These are phyloP conservation scores for Chaetoceros tenuissimus DNA, from an alignment of 108 stramenopile species.

Conservation along the genomic window DNA sequence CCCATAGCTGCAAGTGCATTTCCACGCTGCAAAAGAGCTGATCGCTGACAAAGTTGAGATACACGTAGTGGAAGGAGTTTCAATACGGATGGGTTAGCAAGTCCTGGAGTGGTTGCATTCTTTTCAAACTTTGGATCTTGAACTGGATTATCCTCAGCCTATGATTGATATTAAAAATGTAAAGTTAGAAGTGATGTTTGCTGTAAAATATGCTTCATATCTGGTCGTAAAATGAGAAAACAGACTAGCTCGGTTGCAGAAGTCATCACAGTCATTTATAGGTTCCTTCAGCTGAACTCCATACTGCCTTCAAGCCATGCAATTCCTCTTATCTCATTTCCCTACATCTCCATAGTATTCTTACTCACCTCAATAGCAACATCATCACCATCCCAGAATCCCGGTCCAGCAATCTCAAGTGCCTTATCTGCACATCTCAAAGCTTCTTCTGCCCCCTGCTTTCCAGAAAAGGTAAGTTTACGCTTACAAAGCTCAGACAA, in stretches of 20 bases:
- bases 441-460: constrained; percentile 71
- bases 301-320: no score
- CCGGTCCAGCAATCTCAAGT: constrained; percentile 73
- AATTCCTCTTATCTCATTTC: no score
- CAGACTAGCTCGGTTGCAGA: no score
- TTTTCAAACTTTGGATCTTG: constrained; percentile 74
- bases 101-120: constrained; percentile 79
- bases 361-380: constrained; percentile 78
- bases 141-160: constrained; percentile 64
- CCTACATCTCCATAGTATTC: no score
- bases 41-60: constrained; percentile 72
- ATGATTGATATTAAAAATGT: not conserved
- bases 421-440: constrained; percentile 81
- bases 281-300: no score
- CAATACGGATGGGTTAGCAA: constrained; percentile 50
- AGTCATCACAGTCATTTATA: no score
- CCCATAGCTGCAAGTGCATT: constrained; percentile 80
- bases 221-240: no score
- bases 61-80: constrained; percentile 74
- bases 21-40: constrained; percentile 76
- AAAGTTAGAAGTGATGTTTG: constrained; percentile 2
- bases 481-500: constrained; percentile 86
- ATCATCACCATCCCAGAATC: constrained; percentile 84
- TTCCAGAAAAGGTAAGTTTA: constrained; percentile 53
- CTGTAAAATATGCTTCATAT: no score